phyloP scores from a whole-genome alignment of 2,329 filamentous ascomycete species.

The Dactylellina parvicollis region DNA sequence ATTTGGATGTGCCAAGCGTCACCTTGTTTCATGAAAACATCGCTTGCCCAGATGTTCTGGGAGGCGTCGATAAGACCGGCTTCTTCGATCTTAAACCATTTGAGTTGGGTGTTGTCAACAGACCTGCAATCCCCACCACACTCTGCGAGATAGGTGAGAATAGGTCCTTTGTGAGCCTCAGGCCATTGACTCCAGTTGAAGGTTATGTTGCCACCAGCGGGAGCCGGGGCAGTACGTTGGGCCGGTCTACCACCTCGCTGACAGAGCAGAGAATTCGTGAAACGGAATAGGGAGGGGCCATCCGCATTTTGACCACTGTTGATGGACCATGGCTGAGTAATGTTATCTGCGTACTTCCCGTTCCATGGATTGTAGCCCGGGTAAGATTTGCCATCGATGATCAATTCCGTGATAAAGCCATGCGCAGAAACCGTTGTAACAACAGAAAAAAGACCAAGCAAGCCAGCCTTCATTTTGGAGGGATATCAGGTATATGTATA shows the following conservation, averaged over 20 bases:
- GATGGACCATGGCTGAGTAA: conserved; percentile 52
- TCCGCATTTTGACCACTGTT: conserved; percentile 35
- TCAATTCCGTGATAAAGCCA: conserved; percentile 54
- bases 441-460: conserved; percentile 35
- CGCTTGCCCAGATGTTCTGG: conserved; percentile 61
- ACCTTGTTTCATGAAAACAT: conserved; percentile 66
- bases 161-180: conserved; percentile 64
- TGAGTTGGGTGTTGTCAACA: conserved; percentile 62
- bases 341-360: conserved; percentile 41
- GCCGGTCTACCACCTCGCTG: conserved; percentile 63
- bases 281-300: conserved; percentile 63
- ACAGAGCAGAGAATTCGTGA: conserved; percentile 64
- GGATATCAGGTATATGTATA: no score
- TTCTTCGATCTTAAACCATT: no score
- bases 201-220: conserved; percentile 64
- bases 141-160: conserved; percentile 65
- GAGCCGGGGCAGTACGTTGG: conserved; percentile 61
- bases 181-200: conserved; percentile 67
- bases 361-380: conserved; percentile 53
- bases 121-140: conserved; percentile 62
- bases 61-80: conserved; percentile 59
- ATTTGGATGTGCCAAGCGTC: conserved; percentile 64
- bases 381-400: conserved; percentile 47
- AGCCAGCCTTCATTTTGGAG: conserved; percentile 54
- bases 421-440: conserved; percentile 50